Percentiles rank a stretch among this genome's conserved stretches.
phyloP scores from a whole-genome alignment of 257 asterid species.

The Rhazya stricta region DNA sequence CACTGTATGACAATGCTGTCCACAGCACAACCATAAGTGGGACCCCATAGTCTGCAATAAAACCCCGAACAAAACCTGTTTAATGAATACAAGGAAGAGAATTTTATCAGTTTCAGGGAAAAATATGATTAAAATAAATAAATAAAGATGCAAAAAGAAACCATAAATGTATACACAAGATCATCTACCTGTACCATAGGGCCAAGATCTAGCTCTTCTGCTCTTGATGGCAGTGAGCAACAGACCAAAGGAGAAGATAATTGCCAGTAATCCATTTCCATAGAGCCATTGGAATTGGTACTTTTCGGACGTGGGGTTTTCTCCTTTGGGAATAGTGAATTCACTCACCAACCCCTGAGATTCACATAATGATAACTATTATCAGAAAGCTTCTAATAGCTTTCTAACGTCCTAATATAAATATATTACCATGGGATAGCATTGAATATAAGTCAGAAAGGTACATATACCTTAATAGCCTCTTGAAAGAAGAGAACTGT shows the following conservation, averaged over 20 bases:
- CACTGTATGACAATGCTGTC: constrained; percentile 62
- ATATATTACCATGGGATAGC: neutral
- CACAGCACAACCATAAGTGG: constrained; percentile 76
- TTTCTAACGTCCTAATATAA: neutral
- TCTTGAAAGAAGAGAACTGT: constrained; percentile 81
- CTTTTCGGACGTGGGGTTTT: constrained; percentile 39
- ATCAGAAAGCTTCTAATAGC: neutral
- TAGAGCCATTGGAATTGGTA: constrained; percentile 79
- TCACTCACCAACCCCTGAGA: constrained; percentile 81
- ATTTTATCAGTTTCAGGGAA: too few relatives aligned
- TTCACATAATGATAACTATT: constrained; percentile 12
- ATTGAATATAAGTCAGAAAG: neutral
- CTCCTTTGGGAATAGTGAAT: constrained; percentile 62
- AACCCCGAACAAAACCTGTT: constrained; percentile 67
- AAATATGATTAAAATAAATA: neutral
- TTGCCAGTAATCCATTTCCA: constrained; percentile 68
- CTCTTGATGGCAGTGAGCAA: constrained; percentile 68
- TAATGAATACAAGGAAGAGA: neutral
- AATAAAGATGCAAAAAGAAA: neutral
- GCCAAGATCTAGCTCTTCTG: constrained; percentile 88
- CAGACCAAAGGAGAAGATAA: constrained; percentile 71
- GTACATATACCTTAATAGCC: constrained; percentile 66
- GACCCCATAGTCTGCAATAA: constrained; percentile 92
- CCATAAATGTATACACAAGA: neutral
- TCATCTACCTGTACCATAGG: constrained; percentile 67